Percentiles rank a stretch among this genome's conserved stretches.
Evolutionary conservation across 495 filamentous ascomycete species (phyloP).

Genomic region (Lepidopterella palustris): DNA sequence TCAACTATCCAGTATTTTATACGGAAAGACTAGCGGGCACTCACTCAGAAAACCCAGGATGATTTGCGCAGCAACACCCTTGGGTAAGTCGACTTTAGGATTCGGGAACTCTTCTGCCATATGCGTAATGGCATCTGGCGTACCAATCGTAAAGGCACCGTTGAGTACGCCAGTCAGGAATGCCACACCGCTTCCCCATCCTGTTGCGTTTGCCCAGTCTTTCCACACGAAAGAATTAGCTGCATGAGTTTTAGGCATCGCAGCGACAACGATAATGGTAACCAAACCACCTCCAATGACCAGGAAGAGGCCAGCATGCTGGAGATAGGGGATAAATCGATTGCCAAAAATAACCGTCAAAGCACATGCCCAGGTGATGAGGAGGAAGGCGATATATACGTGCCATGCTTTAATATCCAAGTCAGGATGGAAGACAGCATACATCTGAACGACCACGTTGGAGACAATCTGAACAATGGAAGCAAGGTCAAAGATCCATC

Average conservation of each 20-base stretch:
- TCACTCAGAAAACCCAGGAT: slow-evolving; percentile 49
- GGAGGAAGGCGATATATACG: slow-evolving; percentile 62
- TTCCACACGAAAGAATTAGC: slow-evolving; percentile 33
- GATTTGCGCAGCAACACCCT: slow-evolving; percentile 41
- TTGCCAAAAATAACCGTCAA: slow-evolving; percentile 63
- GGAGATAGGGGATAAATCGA: slow-evolving; percentile 56
- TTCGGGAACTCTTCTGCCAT: slow-evolving; percentile 74
- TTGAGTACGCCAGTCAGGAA: slow-evolving; percentile 81
- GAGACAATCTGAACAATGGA: slow-evolving; percentile 61
- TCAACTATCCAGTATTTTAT: not conserved
- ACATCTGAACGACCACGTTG: slow-evolving; percentile 54
- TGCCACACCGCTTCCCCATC: slow-evolving; percentile 57
- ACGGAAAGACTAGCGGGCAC: not conserved
- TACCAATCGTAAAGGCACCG: slow-evolving; percentile 76
- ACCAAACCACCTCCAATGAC: slow-evolving; percentile 53
- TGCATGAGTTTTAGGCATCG: slow-evolving; percentile 55
- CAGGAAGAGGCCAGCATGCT: slow-evolving; percentile 59
- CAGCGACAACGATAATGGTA: slow-evolving; percentile 65
- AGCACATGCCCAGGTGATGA: slow-evolving; percentile 61
- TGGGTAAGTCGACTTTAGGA: slow-evolving; percentile 56
- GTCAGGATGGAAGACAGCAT: slow-evolving; percentile 62
- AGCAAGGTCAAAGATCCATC: slow-evolving; percentile 61
- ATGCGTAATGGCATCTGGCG: slow-evolving; percentile 66
- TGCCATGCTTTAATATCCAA: slow-evolving; percentile 63
- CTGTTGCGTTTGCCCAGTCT: slow-evolving; percentile 50